Base-by-base conservation (phyloP, 108 stramenopile genomes). In the Cyclostephanos tholiformis region DNA sequence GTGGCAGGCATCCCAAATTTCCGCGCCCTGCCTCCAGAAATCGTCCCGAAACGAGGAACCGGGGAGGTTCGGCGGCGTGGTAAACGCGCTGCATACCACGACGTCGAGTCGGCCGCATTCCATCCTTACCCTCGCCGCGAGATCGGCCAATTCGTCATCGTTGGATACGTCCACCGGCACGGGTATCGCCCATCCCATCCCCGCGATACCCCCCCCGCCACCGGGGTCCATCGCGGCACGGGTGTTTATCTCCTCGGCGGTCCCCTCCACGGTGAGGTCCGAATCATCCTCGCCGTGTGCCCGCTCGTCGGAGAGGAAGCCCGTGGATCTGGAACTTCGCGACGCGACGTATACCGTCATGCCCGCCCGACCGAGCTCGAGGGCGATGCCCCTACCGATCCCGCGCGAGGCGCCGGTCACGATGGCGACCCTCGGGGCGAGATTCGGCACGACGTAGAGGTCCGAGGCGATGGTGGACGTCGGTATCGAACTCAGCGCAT, bases 301-400 rank as follows among this genome's bases (percentile, higher is more conserved):
- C 6, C 76, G 66, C 48, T 82, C 53, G 23, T 46, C 69, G 26
- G 57, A 59, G 20, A 66, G 44, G 26, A 48, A 63, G 48, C 63
- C 63, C 11, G 51, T 71, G 16, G 29, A 35, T 1, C 72, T 27
- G 30, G 82, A 65, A 49, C 72, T 71, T 0, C 76, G 71, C 41
- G 82, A 75, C 4, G 65, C 80, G 26, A 77, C 71, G 64, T 95
- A 91, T 0, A 93, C 91, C 0, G 72, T 90, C 56, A 71, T 80
- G 2, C 91, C 91, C 11, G 79, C 84, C 11, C 48, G 25, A 20
- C 90, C 91, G 19, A 92, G 69, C 72, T 91, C 89, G 13, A 93
- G 38, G 6, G 94, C 91, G 68, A 93, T 93, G 12, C 91, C 94
- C 30, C 83, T 82, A 2, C 94, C 94, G 43, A 95, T 95, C 4